Conservation (phyloP, 371 early-diverging fungal genomes). For the Dichotomocladium elegans region DNA sequence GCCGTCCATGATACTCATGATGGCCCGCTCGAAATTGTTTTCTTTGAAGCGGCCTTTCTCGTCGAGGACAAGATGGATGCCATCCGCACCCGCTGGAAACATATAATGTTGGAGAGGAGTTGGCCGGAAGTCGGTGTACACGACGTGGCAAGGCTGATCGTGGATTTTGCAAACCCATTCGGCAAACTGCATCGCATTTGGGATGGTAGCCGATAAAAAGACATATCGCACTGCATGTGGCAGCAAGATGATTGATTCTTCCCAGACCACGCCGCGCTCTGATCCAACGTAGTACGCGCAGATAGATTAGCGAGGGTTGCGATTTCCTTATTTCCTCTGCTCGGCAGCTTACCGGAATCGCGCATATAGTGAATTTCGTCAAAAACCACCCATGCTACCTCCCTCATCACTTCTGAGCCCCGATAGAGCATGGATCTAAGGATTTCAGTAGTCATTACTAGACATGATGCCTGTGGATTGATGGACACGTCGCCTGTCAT, state of each 20-base stretch:
- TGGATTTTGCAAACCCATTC: conserved; percentile 98
- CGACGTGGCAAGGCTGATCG: conserved; percentile 97
- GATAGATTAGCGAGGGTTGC: too few species aligned
- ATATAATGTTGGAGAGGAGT: conserved; percentile 98
- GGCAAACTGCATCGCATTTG: conserved; percentile 99
- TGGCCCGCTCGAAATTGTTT: conserved; percentile 91
- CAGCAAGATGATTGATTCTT: conserved; percentile 98
- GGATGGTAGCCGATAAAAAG: conserved; percentile 99
- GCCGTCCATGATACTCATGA: conserved; percentile 61
- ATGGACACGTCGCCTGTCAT: conserved; percentile 99
- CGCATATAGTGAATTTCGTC: conserved; percentile 99
- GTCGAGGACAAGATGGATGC: conserved; percentile 94
- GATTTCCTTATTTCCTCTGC: background rate
- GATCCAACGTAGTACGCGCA: conserved; percentile 1
- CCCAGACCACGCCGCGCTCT: conserved; percentile 99
- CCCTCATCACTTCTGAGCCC: conserved; percentile 98
- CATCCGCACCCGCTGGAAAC: conserved; percentile 90
- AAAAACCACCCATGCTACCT: conserved; percentile 99
- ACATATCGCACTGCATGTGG: conserved; percentile 94
- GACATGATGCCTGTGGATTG: conserved; percentile 94
- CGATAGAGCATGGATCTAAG: conserved; percentile 98
- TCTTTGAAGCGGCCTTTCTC: conserved; percentile 94
- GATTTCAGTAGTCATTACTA: conserved; percentile 99
- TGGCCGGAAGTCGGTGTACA: conserved; percentile 99
- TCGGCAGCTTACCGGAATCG: conserved; percentile 55